Evolutionary conservation across 2,329 filamentous ascomycete species (phyloP).

Genomic region (Cephalotrichum gorgonifer): DNA sequence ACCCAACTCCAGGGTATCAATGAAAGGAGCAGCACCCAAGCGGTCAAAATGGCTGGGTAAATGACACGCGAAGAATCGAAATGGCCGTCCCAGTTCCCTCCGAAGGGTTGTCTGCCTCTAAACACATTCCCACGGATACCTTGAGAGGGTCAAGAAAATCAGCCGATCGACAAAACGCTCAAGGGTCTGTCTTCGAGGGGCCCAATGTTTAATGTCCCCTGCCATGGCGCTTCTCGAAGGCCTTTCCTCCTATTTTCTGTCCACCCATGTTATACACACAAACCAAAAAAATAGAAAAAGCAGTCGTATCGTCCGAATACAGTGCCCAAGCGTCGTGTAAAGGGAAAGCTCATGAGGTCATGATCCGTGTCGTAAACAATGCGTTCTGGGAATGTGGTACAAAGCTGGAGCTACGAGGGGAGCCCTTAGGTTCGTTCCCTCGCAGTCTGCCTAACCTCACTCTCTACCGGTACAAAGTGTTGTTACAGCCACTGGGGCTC

Average conservation of each 20-base stretch:
- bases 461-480: conserved; percentile 5
- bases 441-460: neutral
- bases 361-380: conserved; percentile 6
- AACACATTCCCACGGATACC: neutral
- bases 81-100: neutral
- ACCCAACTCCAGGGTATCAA: no score
- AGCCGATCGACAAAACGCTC: neutral
- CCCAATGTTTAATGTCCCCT: neutral
- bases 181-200: neutral
- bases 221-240: neutral
- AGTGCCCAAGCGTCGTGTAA: conserved; percentile 1
- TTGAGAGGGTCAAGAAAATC: neutral
- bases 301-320: neutral
- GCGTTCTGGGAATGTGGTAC: conserved; percentile 2
- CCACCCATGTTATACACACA: conserved; percentile 3
- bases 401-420: neutral
- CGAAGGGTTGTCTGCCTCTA: neutral
- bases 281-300: conserved; percentile 1
- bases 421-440: neutral
- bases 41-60: no score
- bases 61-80: no score
- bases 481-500: conserved; percentile 14
- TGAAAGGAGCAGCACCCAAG: no score
- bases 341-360: conserved; percentile 5
- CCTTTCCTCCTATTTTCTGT: neutral